These are phyloP conservation scores for Penicillium tannophilum DNA, from an alignment of 495 filamentous ascomycete genomes.

Conservation along the genomic window DNA sequence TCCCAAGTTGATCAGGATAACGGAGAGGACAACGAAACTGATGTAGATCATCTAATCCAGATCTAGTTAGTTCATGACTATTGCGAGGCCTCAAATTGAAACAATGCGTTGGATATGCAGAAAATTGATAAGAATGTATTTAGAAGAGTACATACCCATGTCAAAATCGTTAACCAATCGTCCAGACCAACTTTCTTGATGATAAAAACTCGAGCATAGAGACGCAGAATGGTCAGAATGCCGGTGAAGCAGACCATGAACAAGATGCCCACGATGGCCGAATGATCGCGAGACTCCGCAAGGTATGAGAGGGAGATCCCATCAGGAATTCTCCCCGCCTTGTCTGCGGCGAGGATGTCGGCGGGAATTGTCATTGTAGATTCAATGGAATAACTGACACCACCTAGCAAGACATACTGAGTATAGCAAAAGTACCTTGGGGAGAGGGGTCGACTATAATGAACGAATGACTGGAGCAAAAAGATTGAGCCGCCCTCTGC, in stretches of 20 bases:
- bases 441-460: conserved; percentile 1
- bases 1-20: conserved; percentile 47
- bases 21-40: conserved; percentile 37
- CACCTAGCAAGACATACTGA: conserved; percentile 8
- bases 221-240: conserved; percentile 31
- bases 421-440: neutral
- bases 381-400: conserved; percentile 16
- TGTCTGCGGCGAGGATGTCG: conserved; percentile 33
- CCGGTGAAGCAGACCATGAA: conserved; percentile 39
- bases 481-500: neutral
- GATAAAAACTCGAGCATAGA: conserved; percentile 37
- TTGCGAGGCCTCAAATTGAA: neutral
- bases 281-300: conserved; percentile 38
- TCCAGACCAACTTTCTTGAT: conserved; percentile 38
- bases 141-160: conserved; percentile 30
- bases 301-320: conserved; percentile 39
- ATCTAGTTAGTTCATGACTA: conserved; percentile 4
- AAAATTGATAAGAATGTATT: neutral
- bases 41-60: conserved; percentile 32
- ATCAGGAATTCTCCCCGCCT: conserved; percentile 35
- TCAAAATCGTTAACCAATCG: conserved; percentile 38
- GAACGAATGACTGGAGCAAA: conserved; percentile 1
- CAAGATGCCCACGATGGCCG: conserved; percentile 43
- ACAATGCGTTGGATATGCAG: neutral
- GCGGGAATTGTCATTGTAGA: conserved; percentile 30